Evolutionary conservation across 495 filamentous ascomycete species (phyloP).

Genomic region (Hypomontagnella monticulosa): DNA sequence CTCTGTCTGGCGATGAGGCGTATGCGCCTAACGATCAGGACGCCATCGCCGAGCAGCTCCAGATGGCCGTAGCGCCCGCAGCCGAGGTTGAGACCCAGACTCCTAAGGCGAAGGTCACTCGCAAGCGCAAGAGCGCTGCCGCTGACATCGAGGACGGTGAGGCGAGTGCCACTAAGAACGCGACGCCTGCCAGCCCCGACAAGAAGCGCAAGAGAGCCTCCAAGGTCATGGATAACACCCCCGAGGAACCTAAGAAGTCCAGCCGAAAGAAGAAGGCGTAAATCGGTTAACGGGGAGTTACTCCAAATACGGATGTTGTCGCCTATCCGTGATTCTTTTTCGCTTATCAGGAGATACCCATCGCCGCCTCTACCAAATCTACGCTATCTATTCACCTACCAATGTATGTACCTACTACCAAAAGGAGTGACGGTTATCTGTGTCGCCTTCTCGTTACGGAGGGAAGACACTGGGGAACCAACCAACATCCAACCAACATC

Average conservation of each 20-base stretch:
- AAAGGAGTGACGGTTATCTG: too few species aligned
- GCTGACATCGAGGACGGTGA: conserved; percentile 58
- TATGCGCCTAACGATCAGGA: conserved; percentile 66
- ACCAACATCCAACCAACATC: too few species aligned
- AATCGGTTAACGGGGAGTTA: neutral
- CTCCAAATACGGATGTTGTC: too few species aligned
- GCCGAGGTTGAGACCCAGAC: conserved; percentile 59
- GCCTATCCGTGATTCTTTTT: neutral
- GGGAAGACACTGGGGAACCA: too few species aligned
- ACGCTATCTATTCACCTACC: too few species aligned
- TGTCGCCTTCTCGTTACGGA: too few species aligned
- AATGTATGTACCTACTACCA: too few species aligned
- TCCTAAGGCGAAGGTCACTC: conserved; percentile 54
- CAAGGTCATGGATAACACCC: conserved; percentile 54
- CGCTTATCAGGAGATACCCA: neutral
- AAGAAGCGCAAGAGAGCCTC: conserved; percentile 75
- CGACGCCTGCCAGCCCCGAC: conserved; percentile 60
- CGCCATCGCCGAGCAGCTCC: conserved; percentile 65
- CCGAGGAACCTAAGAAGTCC: conserved; percentile 63
- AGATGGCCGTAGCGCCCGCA: conserved; percentile 51
- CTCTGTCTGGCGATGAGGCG: conserved; percentile 57
- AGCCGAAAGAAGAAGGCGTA: conserved; percentile 59
- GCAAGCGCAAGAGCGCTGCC: conserved; percentile 62
- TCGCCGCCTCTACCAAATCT: neutral
- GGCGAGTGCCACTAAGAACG: conserved; percentile 59